Base-by-base conservation (phyloP, 208 protist genomes). In the Crithidia thermophila region DNA sequence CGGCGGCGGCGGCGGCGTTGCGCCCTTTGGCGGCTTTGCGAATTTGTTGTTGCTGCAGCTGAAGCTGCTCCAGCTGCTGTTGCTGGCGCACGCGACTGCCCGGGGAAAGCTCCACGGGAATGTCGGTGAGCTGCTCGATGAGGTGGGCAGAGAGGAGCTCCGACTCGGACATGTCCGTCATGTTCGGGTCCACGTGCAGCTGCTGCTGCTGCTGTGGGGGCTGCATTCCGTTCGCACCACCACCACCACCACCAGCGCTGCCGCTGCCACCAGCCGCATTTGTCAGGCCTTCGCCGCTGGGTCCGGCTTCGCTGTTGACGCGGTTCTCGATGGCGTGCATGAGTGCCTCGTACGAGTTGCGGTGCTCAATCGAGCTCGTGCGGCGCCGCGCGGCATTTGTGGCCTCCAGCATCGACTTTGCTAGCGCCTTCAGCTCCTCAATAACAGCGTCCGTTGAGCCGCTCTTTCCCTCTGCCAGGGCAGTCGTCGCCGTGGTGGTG, bases 331-430 rank as follows among this genome's bases (percentile, higher is more conserved):
- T 84, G 8, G 79, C 85, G 70, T 57, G 77, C 69, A 94, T 79
- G 42, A 92, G 79, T 18, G 81, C 78, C 52, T 91, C 85, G 73
- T 90, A 90, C 3, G 82, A 88, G 34, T 84, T 84, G 50, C 64
- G 63, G 46, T 76, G 75, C 56, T 87, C 82, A 37, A 77, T 65
- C 49, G 73, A 73, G 59, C 72, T 75, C 20, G 80, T 78, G 30
- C 77, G 81, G 21, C 73, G 76, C 45, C 85, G 87, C 11, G 86
- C 81, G 13, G 81, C 79, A 40, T 88, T 90, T 0, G 85, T 93
- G 6, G 90, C 79, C 47, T 93, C 87, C 21, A 95, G 76, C 90
- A 95, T 95, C 39, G 80, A 92, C 63, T 89, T 85, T 21, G 90
- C 90, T 5, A 95, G 76, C 31, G 69, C 63, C 69, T 91, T 91